Conservation (phyloP, 257 asterid genomes). For the Mitragyna speciosa region DNA sequence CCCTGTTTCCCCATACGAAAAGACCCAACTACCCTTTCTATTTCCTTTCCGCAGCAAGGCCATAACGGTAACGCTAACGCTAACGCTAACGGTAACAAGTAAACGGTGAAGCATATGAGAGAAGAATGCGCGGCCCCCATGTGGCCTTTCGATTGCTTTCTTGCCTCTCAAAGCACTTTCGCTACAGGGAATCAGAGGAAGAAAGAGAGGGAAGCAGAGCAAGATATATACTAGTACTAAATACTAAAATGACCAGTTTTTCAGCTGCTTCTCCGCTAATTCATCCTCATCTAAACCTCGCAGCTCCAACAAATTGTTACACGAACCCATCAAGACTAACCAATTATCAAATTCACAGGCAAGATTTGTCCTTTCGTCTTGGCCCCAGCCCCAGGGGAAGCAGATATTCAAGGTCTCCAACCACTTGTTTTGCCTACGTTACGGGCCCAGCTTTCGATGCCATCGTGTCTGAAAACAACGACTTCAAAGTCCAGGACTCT, state of each 20-base stretch:
- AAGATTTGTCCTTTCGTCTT: slow-evolving; percentile 19
- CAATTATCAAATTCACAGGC: slow-evolving; percentile 5
- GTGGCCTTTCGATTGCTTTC: too few relatives aligned
- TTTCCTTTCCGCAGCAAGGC: too few relatives aligned
- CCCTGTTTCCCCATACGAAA: not conserved
- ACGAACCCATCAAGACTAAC: not conserved
- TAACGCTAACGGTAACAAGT: not conserved
- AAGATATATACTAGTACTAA: too few relatives aligned
- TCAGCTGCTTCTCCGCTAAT: slow-evolving; percentile 13
- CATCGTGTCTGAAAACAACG: slow-evolving; percentile 53
- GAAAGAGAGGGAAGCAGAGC: too few relatives aligned
- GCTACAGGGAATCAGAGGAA: too few relatives aligned
- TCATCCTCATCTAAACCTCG: not conserved
- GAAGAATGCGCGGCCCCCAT: too few relatives aligned
- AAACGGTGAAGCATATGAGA: not conserved
- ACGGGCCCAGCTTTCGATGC: slow-evolving; percentile 83
- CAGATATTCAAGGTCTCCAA: slow-evolving; percentile 10
- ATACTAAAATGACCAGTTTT: not conserved
- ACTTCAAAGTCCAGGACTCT: slow-evolving; percentile 51
- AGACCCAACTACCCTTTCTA: too few relatives aligned
- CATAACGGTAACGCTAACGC: not conserved
- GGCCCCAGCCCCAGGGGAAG: not conserved
- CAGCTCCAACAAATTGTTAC: not conserved
- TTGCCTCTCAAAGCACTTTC: too few relatives aligned
- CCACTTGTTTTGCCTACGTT: slow-evolving; percentile 51